phyloP scores from a whole-genome alignment of 2,329 filamentous ascomycete species.

The Chaetomium olivaceum region DNA sequence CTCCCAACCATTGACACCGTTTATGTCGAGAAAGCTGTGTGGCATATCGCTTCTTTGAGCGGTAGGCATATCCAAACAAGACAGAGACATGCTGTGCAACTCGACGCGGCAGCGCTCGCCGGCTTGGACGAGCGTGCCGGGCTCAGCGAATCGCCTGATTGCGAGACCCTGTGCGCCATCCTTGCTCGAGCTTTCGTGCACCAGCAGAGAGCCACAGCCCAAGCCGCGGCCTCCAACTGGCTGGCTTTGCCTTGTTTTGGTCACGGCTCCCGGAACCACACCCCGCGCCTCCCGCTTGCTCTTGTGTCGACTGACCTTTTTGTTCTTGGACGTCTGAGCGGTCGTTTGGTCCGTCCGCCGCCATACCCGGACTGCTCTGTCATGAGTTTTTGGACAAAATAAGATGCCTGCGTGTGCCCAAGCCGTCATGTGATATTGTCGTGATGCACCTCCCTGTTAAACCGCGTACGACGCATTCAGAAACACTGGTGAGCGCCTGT shows the following conservation, averaged over 20 bases:
- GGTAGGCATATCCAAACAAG: conserved; percentile 10
- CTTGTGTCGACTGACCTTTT: neutral
- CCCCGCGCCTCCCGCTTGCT: neutral
- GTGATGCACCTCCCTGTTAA: conserved; percentile 1
- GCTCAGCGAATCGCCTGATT: conserved; percentile 19
- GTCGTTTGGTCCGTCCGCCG: neutral
- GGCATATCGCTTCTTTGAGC: neutral
- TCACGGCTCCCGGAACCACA: neutral
- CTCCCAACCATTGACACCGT: neutral
- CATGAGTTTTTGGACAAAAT: neutral
- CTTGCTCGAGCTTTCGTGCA: neutral
- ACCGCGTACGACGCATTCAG: neutral
- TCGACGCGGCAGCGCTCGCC: conserved; percentile 20
- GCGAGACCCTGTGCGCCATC: conserved; percentile 7
- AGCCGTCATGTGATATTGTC: conserved; percentile 12
- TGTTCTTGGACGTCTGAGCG: neutral
- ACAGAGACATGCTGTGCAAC: conserved; percentile 24
- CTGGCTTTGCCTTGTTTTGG: neutral
- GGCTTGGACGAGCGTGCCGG: conserved; percentile 17
- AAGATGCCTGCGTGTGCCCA: neutral
- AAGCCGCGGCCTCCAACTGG: conserved; percentile 7
- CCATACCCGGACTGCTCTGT: neutral
- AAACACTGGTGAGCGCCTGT: conserved; percentile 7
- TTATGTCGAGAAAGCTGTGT: neutral
- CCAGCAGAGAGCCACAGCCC: neutral